Evolutionary conservation across 1,284 basidiomycete species (phyloP).

Genomic region (Sutorius eximius): DNA sequence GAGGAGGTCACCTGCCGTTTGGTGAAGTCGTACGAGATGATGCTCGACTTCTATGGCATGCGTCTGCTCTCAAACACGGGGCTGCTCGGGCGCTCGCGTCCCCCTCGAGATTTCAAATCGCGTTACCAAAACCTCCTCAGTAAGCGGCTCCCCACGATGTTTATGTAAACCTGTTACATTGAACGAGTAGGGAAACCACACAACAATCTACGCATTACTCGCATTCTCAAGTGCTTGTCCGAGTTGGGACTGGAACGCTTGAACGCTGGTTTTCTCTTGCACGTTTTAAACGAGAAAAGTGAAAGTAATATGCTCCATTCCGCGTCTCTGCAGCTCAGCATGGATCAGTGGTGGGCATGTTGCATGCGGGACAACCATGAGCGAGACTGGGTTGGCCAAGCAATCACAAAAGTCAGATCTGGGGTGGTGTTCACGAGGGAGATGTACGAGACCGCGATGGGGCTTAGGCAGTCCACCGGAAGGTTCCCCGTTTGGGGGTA

Average conservation of each 20-base stretch:
- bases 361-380: slow-evolving; percentile 64
- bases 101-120: slow-evolving; percentile 41
- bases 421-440: slow-evolving; percentile 53
- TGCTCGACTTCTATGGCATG: slow-evolving; percentile 79
- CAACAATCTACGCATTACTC: slow-evolving; percentile 76
- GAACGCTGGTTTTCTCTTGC: slow-evolving; percentile 66
- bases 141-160: slow-evolving; percentile 40
- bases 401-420: slow-evolving; percentile 50
- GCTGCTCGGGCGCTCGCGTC: slow-evolving; percentile 44
- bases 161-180: background rate
- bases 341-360: slow-evolving; percentile 78
- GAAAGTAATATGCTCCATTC: slow-evolving; percentile 53
- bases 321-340: slow-evolving; percentile 51
- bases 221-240: slow-evolving; percentile 74
- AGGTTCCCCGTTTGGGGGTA: slow-evolving; percentile 15
- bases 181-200: slow-evolving; percentile 53
- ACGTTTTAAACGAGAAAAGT: slow-evolving; percentile 70
- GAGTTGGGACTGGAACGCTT: slow-evolving; percentile 63
- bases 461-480: slow-evolving; percentile 33
- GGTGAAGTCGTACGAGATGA: slow-evolving; percentile 61
- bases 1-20: slow-evolving; percentile 51
- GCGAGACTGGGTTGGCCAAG: slow-evolving; percentile 50
- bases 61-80: slow-evolving; percentile 56
- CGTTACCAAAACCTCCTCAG: slow-evolving; percentile 66
- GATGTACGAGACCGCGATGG: slow-evolving; percentile 52